These are phyloP conservation scores for Penicillium tannophilum DNA, from an alignment of 495 filamentous ascomycete genomes.

Conservation along the genomic window DNA sequence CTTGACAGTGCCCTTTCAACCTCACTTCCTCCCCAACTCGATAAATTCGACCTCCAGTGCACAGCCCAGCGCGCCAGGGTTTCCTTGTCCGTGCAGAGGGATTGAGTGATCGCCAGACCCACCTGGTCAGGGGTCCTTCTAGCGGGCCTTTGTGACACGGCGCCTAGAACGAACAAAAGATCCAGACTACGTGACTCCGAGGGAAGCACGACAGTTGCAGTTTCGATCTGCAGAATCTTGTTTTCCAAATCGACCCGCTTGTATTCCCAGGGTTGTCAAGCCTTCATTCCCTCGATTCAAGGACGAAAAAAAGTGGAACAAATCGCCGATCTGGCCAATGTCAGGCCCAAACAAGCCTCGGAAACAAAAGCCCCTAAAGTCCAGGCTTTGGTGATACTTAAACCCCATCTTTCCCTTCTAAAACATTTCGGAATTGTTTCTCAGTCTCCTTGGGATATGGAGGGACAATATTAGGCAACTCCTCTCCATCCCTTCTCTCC, in stretches of 20 bases:
- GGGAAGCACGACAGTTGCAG: slow-evolving; percentile 2
- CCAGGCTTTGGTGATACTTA: slow-evolving; percentile 2
- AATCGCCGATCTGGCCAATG: slow-evolving; percentile 16
- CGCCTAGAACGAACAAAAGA: slow-evolving; percentile 7
- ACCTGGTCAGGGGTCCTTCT: slow-evolving; percentile 21
- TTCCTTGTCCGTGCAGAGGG: not conserved
- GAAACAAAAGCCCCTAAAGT: slow-evolving; percentile 16
- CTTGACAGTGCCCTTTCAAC: not conserved
- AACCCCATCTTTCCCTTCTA: not conserved
- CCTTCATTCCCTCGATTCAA: slow-evolving; percentile 1
- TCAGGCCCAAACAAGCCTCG: slow-evolving; percentile 11
- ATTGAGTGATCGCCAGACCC: slow-evolving; percentile 25
- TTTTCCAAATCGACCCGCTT: not conserved
- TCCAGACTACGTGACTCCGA: slow-evolving; percentile 3
- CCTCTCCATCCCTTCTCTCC: slow-evolving; percentile 6
- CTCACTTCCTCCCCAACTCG: not conserved
- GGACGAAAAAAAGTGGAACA: slow-evolving; percentile 9
- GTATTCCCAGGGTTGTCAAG: not conserved
- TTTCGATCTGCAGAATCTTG: not conserved
- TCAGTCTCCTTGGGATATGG: slow-evolving; percentile 17
- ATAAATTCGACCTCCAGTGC: not conserved
- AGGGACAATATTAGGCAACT: slow-evolving; percentile 4
- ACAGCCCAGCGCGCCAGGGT: not conserved
- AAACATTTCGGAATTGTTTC: not conserved
- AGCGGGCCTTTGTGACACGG: slow-evolving; percentile 10